Conservation (phyloP, 345 rosid species). For the Erysimum cheiranthoides region DNA sequence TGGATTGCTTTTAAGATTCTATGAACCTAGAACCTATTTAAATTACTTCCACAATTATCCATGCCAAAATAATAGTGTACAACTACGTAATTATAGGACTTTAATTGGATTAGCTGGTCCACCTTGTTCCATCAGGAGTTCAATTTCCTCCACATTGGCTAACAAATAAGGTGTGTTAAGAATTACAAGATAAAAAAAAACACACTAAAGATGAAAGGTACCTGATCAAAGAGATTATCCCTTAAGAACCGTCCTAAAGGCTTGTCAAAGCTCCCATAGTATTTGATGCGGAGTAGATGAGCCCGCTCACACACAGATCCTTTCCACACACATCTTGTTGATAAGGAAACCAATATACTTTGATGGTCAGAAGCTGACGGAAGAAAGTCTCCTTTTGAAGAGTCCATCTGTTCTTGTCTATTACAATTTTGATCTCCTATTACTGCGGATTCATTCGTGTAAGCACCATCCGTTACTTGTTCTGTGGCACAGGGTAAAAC, state of each 20-base stretch:
- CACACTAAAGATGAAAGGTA: conserved; percentile 41
- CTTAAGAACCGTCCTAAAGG: conserved; percentile 90
- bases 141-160: conserved; percentile 20
- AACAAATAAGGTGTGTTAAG: conserved; percentile 14
- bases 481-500: conserved; percentile 31
- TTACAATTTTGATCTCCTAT: conserved; percentile 38
- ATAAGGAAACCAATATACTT: conserved; percentile 93
- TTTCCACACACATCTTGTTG: conserved; percentile 93
- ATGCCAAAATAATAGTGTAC: conserved; percentile 11
- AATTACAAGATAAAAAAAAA: neutral
- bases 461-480: conserved; percentile 39
- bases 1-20: conserved; percentile 7
- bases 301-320: conserved; percentile 92
- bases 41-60: conserved; percentile 22
- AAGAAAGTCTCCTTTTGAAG: conserved; percentile 83
- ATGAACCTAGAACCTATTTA: conserved; percentile 21
- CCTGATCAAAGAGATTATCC: conserved; percentile 94
- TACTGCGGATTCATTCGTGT: conserved; percentile 39
- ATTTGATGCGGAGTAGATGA: conserved; percentile 88
- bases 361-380: conserved; percentile 93
- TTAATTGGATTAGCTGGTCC: conserved; percentile 30
- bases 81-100: conserved; percentile 16
- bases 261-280: conserved; percentile 92
- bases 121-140: conserved; percentile 27
- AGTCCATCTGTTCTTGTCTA: conserved; percentile 53